phyloP scores from a whole-genome alignment of 768 basidiomycete species.

The Collybiopsis luxurians region DNA sequence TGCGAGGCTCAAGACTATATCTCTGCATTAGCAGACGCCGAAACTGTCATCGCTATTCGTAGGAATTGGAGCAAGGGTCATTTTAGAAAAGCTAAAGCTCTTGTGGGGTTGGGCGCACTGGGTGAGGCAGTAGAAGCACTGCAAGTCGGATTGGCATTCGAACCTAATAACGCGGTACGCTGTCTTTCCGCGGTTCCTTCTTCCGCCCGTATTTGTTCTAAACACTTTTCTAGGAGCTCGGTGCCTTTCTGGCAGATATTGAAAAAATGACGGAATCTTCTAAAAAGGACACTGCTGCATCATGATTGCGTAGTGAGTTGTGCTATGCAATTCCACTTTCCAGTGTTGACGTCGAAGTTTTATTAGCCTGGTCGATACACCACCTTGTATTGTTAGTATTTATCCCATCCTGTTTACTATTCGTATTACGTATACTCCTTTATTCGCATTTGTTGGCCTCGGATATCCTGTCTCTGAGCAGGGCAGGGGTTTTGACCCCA shows the following conservation, averaged over 20 bases:
- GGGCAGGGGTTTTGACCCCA: too few species aligned
- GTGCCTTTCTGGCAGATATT: background rate
- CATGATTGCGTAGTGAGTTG: background rate
- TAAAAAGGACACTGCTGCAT: background rate
- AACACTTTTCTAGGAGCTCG: conserved; percentile 1
- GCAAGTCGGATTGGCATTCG: conserved; percentile 81
- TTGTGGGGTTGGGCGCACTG: conserved; percentile 65
- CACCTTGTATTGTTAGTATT: background rate
- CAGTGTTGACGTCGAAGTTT: background rate
- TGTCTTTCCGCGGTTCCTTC: background rate
- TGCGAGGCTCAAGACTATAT: conserved; percentile 74
- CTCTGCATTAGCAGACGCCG: conserved; percentile 83
- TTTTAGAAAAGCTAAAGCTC: conserved; percentile 89
- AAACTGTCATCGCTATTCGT: conserved; percentile 82
- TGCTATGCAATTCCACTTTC: background rate
- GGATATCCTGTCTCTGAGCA: too few species aligned
- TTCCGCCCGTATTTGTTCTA: background rate
- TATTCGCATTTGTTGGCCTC: too few species aligned
- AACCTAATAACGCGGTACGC: conserved; percentile 50
- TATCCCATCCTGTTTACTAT: background rate
- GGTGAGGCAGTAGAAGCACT: conserved; percentile 83
- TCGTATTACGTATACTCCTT: background rate
- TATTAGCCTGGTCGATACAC: background rate
- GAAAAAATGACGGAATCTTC: background rate
- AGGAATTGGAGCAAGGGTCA: conserved; percentile 94